These are phyloP conservation scores for Tylopilus vinaceipallidus DNA, from an alignment of 768 basidiomycete genomes.

Conservation along the genomic window DNA sequence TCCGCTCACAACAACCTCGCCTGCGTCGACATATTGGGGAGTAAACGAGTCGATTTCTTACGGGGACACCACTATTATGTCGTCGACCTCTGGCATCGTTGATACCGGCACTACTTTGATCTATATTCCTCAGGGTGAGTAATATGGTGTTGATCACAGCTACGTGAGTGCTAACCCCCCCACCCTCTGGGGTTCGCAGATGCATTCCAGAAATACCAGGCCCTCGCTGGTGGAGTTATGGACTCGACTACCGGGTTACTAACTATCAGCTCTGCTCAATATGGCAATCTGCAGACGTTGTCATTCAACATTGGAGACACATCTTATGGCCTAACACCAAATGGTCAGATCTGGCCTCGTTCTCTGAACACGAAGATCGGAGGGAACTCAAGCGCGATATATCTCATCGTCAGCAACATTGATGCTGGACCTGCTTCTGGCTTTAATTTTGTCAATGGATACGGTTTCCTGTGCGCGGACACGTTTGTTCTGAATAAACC, in stretches of 20 bases:
- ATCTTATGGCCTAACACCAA: too few relatives aligned
- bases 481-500: background rate
- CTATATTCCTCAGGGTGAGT: constrained; percentile 21
- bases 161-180: background rate
- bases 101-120: too few relatives aligned
- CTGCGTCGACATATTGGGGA: constrained; percentile 31
- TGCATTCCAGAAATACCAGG: constrained; percentile 22
- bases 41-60: constrained; percentile 32
- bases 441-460: constrained; percentile 19
- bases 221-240: constrained; percentile 22
- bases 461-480: constrained; percentile 1
- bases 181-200: constrained; percentile 13
- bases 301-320: too few relatives aligned
- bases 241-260: constrained; percentile 31
- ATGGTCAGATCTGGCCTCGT: constrained; percentile 34
- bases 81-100: constrained; percentile 31
- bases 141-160: background rate
- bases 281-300: too few relatives aligned
- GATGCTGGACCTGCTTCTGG: too few relatives aligned
- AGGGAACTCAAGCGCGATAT: constrained; percentile 12
- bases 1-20: constrained; percentile 20
- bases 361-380: constrained; percentile 19
- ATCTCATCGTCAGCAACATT: constrained; percentile 22
- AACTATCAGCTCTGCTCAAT: constrained; percentile 12
- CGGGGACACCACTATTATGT: constrained; percentile 20